Percentiles rank a stretch among this genome's conserved stretches.
These are phyloP conservation scores for Suillus brevipes DNA, from an alignment of 768 basidiomycete species.

Conservation along the genomic window DNA sequence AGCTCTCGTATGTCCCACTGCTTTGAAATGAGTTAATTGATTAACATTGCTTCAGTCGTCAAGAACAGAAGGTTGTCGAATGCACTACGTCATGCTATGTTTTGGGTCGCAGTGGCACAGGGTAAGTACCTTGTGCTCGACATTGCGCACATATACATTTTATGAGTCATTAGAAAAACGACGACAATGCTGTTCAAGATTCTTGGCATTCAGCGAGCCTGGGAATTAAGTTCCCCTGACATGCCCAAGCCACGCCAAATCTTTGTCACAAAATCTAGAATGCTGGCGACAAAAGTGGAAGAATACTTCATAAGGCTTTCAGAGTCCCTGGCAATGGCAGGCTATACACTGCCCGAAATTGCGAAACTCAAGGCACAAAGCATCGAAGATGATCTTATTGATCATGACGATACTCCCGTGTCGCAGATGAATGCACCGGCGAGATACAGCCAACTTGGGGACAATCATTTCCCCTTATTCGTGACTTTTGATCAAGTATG, in stretches of 20 bases:
- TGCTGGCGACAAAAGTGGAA: constrained; percentile 64
- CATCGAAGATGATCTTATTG: constrained; percentile 30
- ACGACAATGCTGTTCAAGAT: constrained; percentile 80
- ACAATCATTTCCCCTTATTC: constrained; percentile 69
- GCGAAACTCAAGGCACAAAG: constrained; percentile 23
- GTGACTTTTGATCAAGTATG: constrained; percentile 62
- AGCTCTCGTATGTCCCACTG: constrained; percentile 21
- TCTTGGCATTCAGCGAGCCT: constrained; percentile 61
- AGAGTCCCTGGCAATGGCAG: constrained; percentile 41
- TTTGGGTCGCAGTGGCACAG: constrained; percentile 71
- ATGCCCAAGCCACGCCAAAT: constrained; percentile 59
- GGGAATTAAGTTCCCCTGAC: constrained; percentile 36
- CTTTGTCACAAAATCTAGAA: constrained; percentile 69
- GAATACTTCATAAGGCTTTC: constrained; percentile 60
- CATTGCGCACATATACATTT: neutral
- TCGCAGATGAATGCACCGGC: constrained; percentile 35
- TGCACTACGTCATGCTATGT: constrained; percentile 64
- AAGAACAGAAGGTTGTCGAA: constrained; percentile 59
- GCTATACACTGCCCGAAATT: constrained; percentile 41
- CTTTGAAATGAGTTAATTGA: constrained; percentile 17
- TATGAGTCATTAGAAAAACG: constrained; percentile 52
- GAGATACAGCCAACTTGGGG: constrained; percentile 54
- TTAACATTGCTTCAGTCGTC: constrained; percentile 26
- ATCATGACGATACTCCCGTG: constrained; percentile 38
- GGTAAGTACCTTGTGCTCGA: constrained; percentile 39